Percentiles rank a stretch among this genome's conserved stretches.
Conservation (phyloP, 768 basidiomycete species). For the Panaeolus papilionaceus region DNA sequence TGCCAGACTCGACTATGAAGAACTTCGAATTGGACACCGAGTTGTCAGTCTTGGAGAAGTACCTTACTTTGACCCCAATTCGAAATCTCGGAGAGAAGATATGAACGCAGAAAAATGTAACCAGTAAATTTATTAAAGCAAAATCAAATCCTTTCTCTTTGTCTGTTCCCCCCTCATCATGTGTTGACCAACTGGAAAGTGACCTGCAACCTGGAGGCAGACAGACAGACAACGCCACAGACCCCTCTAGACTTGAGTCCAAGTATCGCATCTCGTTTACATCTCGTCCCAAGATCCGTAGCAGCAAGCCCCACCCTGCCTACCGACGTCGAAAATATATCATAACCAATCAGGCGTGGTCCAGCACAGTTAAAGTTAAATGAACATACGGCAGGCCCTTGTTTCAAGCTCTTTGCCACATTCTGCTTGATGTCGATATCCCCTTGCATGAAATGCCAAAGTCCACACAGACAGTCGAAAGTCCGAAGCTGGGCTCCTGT, state of each 20-base stretch:
- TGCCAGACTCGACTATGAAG: slow-evolving; percentile 39
- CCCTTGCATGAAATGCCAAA: background rate
- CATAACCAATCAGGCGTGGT: background rate
- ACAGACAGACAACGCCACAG: background rate
- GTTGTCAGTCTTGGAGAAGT: slow-evolving; percentile 60
- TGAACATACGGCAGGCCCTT: background rate
- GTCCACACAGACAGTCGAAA: background rate
- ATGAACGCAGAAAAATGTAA: background rate
- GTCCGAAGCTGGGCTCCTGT: slow-evolving; percentile 2
- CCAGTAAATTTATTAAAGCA: background rate
- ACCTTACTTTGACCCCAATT: slow-evolving; percentile 53
- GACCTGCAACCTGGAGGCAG: too few relatives aligned
- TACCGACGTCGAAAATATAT: background rate
- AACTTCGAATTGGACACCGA: slow-evolving; percentile 51
- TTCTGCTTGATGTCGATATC: background rate
- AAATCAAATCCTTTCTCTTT: background rate
- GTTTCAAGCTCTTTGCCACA: background rate
- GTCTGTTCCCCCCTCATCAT: background rate
- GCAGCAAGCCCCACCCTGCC: background rate
- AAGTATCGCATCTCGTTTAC: too few relatives aligned
- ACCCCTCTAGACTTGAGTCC: too few relatives aligned
- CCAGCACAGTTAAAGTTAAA: background rate
- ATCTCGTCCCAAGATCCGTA: background rate
- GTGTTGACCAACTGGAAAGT: background rate
- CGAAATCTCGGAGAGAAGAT: slow-evolving; percentile 40